Percentiles rank a stretch among this genome's conserved stretches.
Evolutionary conservation across 306 rosid genomes (phyloP).

Genomic region (Betula pendula): DNA sequence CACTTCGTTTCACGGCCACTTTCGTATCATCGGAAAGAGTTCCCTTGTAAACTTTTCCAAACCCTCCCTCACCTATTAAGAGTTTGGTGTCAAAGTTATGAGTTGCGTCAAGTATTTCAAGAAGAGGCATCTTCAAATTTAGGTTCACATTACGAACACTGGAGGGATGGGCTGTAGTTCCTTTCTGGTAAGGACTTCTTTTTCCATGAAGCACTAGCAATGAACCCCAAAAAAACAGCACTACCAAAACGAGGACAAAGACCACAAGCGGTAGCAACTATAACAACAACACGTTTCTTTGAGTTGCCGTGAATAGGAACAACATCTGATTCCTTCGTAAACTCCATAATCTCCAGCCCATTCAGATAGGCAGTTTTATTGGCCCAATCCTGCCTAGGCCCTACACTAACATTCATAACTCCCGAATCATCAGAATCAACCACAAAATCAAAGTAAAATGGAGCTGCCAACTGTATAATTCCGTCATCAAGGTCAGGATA

Average conservation of each 20-base stretch:
- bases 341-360: slow-evolving; percentile 50
- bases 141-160: slow-evolving; percentile 38
- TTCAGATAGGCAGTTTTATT: slow-evolving; percentile 32
- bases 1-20: slow-evolving; percentile 56
- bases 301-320: neutral
- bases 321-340: slow-evolving; percentile 2
- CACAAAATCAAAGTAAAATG: slow-evolving; percentile 13
- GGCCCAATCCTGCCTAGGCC: neutral
- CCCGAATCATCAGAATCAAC: slow-evolving; percentile 30
- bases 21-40: slow-evolving; percentile 31
- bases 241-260: slow-evolving; percentile 11
- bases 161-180: slow-evolving; percentile 29
- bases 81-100: slow-evolving; percentile 30
- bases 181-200: slow-evolving; percentile 38
- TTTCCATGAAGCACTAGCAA: slow-evolving; percentile 13
- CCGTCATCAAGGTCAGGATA: fast-evolving
- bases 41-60: slow-evolving; percentile 54
- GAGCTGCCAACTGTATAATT: fast-evolving
- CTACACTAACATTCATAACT: slow-evolving; percentile 31
- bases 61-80: slow-evolving; percentile 51
- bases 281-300: neutral
- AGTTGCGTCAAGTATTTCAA: slow-evolving; percentile 42
- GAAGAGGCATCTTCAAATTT: slow-evolving; percentile 36
- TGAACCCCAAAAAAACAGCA: slow-evolving; percentile 15
- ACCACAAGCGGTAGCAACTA: slow-evolving; percentile 34